Base-by-base conservation (phyloP, 371 early-diverging fungal genomes). In the Mortierella sp. region DNA sequence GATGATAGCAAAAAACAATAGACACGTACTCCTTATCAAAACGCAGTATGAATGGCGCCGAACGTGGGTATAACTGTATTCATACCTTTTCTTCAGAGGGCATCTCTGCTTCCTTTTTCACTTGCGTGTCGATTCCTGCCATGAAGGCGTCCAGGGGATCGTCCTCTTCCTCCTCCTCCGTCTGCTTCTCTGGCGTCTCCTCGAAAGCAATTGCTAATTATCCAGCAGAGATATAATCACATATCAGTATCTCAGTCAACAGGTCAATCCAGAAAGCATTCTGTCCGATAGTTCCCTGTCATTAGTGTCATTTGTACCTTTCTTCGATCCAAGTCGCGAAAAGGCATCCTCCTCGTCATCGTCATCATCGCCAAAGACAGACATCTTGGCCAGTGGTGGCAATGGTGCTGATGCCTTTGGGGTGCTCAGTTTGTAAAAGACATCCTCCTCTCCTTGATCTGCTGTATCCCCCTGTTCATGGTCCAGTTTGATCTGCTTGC, bases 61-160 rank as follows among this genome's bases (percentile, higher is more conserved):
- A n/a, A 14, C 19, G 16, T 13, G 29, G 31, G 13, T 29, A 1
- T 13, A n/a, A 14, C 16, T 44, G 29, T 13, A 34, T 39, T 58
- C 24, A 52, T 80, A 85, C 78, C 73, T 79, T 89, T 81, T 88
- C 87, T 86, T 89, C 73, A 22, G 77, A 76, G 29, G 86, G 87
- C 70, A 87, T 88, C 61, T 80, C 68, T 58, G 86, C 89, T 64
- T 89, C 83, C 43, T 86, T 80, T 44, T 89, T 87, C 8, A 90
- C 93, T 67, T 92, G 88, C 39, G 90, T 86, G 70, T 88, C 89
- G 69, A 96, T 94, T 40, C 89, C 92, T 4, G 94, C 92, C 97
- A 97, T 97, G 82, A 96, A 97, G 1, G 96, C 95, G 68, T 97
- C 97, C 65, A 97, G 85, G 14, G 95, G 95, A 87, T 97, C 96